A percentile compares a stretch with the other conserved stretches of the same genome.
phyloP scores from a whole-genome alignment of 495 filamentous ascomycete genomes.

The Durotheca rogersii region DNA sequence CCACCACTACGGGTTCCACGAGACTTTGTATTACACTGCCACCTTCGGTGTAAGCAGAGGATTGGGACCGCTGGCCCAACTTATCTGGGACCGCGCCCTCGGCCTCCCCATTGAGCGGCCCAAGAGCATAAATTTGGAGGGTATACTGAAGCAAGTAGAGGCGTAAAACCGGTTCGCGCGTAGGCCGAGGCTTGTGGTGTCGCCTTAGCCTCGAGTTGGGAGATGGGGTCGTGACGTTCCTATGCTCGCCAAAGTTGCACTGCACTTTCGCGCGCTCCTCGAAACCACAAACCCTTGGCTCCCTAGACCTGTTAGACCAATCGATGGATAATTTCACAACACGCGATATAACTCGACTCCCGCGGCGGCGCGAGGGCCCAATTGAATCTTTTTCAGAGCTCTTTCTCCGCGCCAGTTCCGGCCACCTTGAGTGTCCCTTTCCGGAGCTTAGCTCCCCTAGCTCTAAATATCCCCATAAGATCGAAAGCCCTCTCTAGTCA shows the following conservation, averaged over 20 bases:
- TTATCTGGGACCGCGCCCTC: constrained; percentile 94
- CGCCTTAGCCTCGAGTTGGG: constrained; percentile 1
- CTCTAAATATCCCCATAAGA: no score
- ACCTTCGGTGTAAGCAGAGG: constrained; percentile 94
- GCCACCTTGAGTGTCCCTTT: no score
- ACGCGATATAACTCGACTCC: no score
- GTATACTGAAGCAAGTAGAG: constrained; percentile 64
- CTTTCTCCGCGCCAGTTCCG: no score
- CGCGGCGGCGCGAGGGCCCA: no score
- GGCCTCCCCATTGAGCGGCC: constrained; percentile 97
- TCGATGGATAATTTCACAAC: no score
- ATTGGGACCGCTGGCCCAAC: constrained; percentile 85
- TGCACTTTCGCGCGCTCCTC: background rate
- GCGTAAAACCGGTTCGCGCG: constrained; percentile 19
- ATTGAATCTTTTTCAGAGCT: no score
- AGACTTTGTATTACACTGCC: constrained; percentile 96
- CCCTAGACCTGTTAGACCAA: no score
- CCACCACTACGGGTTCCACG: constrained; percentile 94
- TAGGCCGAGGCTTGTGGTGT: constrained; percentile 10
- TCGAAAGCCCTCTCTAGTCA: no score
- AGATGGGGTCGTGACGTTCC: constrained; percentile 15
- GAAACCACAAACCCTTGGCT: no score
- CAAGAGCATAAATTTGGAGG: constrained; percentile 92
- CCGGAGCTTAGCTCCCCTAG: no score
- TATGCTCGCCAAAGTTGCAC: constrained; percentile 7